Evolutionary conservation across 2,329 filamentous ascomycete genomes (phyloP), one percentile per base, ranked within the genome.

Genomic region (Xylariaceae sp.): DNA sequence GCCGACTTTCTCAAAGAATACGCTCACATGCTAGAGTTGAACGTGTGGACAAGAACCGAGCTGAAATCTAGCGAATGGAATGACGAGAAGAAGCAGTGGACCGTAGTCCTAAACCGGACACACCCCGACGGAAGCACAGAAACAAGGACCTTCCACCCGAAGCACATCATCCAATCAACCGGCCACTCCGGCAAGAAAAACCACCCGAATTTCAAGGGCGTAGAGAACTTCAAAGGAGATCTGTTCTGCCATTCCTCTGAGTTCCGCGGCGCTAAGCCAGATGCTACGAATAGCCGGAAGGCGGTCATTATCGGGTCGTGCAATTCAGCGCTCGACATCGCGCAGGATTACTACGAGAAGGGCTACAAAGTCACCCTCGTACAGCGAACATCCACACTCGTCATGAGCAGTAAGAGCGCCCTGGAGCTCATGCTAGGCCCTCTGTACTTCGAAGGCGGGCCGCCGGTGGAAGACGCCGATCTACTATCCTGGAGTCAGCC

Each of bases 131-230:
- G 62, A 6, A 61, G 30, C 16, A 68, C 56, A 0, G 75, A 81
- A 58, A 77, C 71, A 1, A 76, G 82, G 16, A 82, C 76, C 0
- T 68, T 88, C 37, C 76, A 80, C 36, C 85, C 85, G 0, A 77
- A 74, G 5, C 85, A 88, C 57, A 67, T 89, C 29, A 76, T 89
- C 42, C 83, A 86, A 62, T 81, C 83, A 1, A 89, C 85, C 0
- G 85, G 85, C 0, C 84, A 86, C 61, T 83, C 83, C 0, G 86
- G 86, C 2, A 83, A 87, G 68, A 85, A 82, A 65, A 79, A 81
- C 52, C 67, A 81, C 45, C 85, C 86, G 0, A 58, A 64, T 0
- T 76, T 88, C 58, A 77, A 79, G 21, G 84, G 83, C 0, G 70
- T 76, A 56, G 72, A 74, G 15, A 65, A 55, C 2, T 86, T 84